Evolutionary conservation across 176 grass and related monocot genomes (phyloP), one percentile per base, ranked within the genome.

Genomic region (Melocanna baccifera): DNA sequence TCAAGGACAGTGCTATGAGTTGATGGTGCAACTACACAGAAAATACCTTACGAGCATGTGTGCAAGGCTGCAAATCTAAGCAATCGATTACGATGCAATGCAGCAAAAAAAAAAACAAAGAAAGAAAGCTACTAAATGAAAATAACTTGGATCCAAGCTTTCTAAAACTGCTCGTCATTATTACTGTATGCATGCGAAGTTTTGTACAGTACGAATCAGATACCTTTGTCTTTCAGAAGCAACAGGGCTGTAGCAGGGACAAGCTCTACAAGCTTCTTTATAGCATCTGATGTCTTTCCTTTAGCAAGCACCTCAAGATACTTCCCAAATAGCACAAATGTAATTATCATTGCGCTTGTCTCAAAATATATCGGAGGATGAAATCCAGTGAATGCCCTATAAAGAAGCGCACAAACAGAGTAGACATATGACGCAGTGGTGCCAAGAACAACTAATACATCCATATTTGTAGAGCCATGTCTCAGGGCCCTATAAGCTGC

Each of bases 391-490:
- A 91, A 90, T 43, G 85, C 82, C n/a, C 89, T 89, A 70, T 91
- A 88, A 36, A 97, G 68, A 76, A 97, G 87, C 1, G 94, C 91
- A 72, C 89, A 89, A 46, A 92, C 89, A 63, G 94, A 97, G 82
- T 94, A 97, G 4, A 90, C 75, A 79, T 92, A 94, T 29, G 94
- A 91, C 12, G 94, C 92, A 47, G 85, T 90, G 58, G 92, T 97
- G 71, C 94, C 94, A 56, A 97, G 86, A 69, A 91, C 91, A 81
- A 97, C 82, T 81, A 97, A 73, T 22, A 94, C 89, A 79, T 97
- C 94, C 94, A 97, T 97, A 86, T 94, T 97, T 65, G 89, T 91
- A 50, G 94, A 94, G 51, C 94, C 85, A 71, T 91, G 94, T 69
- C 84, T 88, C 29, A 96, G 84, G 36, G 94, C 94, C 70, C 81